Conservation (phyloP, 805 yeast genomes). For the Yamadazyma tumulicola region DNA sequence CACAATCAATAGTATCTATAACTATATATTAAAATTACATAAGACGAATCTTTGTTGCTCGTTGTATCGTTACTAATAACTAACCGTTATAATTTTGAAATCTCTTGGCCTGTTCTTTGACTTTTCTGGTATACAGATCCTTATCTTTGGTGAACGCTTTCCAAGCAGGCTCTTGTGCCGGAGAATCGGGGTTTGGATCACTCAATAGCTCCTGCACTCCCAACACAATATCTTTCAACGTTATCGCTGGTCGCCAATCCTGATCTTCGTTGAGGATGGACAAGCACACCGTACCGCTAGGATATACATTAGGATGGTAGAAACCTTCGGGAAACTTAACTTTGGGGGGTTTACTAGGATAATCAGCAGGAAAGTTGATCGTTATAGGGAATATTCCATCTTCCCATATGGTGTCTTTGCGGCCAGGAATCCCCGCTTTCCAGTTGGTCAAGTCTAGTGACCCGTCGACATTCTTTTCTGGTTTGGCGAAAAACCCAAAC, state of each 20-base stretch:
- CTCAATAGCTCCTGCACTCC: constrained; percentile 92
- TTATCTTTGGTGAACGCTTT: constrained; percentile 73
- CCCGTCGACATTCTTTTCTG: constrained; percentile 76
- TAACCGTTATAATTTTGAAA: constrained; percentile 42
- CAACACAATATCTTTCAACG: constrained; percentile 79
- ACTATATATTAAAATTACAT: too few relatives aligned
- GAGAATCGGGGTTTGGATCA: constrained; percentile 90
- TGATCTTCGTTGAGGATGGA: constrained; percentile 91
- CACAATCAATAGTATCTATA: too few relatives aligned
- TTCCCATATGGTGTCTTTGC: constrained; percentile 79
- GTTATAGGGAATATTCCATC: constrained; percentile 87
- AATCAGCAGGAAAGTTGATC: constrained; percentile 81
- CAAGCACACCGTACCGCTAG: constrained; percentile 94
- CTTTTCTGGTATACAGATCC: constrained; percentile 68
- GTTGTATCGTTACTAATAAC: too few relatives aligned
- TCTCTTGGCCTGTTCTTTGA: constrained; percentile 73
- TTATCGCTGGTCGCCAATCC: constrained; percentile 98
- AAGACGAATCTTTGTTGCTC: too few relatives aligned
- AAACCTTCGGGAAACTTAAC: constrained; percentile 85
- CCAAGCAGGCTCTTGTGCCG: constrained; percentile 98
- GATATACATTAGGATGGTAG: constrained; percentile 96
- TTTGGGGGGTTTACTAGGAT: constrained; percentile 96
- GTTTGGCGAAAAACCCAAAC: constrained; percentile 94
- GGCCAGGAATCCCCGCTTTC: constrained; percentile 97
- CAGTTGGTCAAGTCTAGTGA: constrained; percentile 79